Base-by-base conservation (phyloP, 2,329 filamentous ascomycete genomes). In the Penicillium sp. region DNA sequence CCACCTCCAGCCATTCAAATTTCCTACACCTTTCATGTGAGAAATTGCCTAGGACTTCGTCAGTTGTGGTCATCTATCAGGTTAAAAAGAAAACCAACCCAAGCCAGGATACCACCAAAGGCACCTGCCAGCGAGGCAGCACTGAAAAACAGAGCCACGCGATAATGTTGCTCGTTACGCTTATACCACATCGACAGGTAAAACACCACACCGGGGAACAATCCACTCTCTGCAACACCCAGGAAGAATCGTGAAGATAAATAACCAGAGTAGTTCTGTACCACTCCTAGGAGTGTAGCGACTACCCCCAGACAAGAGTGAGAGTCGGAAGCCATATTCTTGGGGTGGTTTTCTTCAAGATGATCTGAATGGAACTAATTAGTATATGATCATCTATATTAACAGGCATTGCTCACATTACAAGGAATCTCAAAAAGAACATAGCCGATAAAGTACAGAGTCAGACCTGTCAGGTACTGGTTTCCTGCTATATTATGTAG, bases 151-250 rank as follows among this genome's bases (percentile, higher is more conserved):
- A 86, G 73, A 4, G 82, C 81, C 40, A 53, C 50, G 9, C 50
- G 50, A 47, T 53, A 53, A 36, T 53, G 50, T n/a, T 53, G 50
- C 16, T 53, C 50, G 33, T 53, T 53, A 5, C 50, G 43, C 55
- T 82, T 83, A 58, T 87, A 87, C 82, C 84, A 87, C 76, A 84
- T 84, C 0, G 81, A 83, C 4, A 86, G 72, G 54, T 85, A 82
- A 64, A 82, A 85, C 30, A 82, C 77, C 11, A 83, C 75, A 5
- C 79, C 80, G 0, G 81, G 82, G 56, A 82, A 80, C 44, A 83
- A 78, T 5, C 80, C 80, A 36, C 76, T 77, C 57, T 84, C 82
- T 12, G 77, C 73, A 16, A 83, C 65, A 17, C 82, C 82, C 4
- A 84, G 70, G 43, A 82, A 75, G 61, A 82, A 77, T 25, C 81